These are phyloP conservation scores for Murraya koenigii DNA, from an alignment of 345 rosid genomes.

Conservation along the genomic window DNA sequence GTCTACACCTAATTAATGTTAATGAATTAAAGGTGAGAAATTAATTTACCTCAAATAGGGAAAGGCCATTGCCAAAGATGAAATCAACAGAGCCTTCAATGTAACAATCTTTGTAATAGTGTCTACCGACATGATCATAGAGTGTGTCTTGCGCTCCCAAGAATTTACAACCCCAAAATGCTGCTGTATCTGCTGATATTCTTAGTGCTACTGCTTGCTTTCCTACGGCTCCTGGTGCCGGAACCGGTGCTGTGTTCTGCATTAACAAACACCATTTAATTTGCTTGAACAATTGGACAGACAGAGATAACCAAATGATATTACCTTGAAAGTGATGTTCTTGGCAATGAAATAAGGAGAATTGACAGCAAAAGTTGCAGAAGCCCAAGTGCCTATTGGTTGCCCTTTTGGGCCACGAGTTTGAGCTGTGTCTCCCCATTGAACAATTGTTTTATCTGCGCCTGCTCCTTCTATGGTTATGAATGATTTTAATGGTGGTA, in stretches of 20 bases:
- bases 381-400: constrained; percentile 69
- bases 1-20: too few relatives aligned
- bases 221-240: constrained; percentile 82
- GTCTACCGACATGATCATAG: constrained; percentile 88
- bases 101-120: constrained; percentile 94
- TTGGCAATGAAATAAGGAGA: constrained; percentile 86
- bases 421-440: constrained; percentile 98
- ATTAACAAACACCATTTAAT: neutral
- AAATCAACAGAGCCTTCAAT: constrained; percentile 94
- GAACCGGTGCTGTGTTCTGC: constrained; percentile 88
- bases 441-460: constrained; percentile 76
- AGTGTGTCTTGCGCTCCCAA: constrained; percentile 95
- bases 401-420: constrained; percentile 66
- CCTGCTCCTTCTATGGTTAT: constrained; percentile 92
- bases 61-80: constrained; percentile 91
- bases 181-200: constrained; percentile 86
- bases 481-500: constrained; percentile 76
- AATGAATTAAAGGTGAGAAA: neutral
- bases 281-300: neutral
- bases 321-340: constrained; percentile 90
- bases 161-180: constrained; percentile 73
- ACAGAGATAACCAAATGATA: neutral
- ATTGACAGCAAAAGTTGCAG: constrained; percentile 95
- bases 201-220: constrained; percentile 94
- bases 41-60: constrained; percentile 72